Evolutionary conservation across 768 basidiomycete species (phyloP), one percentile per base, ranked within the genome.

Genomic region (Steccherinum ochraceum): DNA sequence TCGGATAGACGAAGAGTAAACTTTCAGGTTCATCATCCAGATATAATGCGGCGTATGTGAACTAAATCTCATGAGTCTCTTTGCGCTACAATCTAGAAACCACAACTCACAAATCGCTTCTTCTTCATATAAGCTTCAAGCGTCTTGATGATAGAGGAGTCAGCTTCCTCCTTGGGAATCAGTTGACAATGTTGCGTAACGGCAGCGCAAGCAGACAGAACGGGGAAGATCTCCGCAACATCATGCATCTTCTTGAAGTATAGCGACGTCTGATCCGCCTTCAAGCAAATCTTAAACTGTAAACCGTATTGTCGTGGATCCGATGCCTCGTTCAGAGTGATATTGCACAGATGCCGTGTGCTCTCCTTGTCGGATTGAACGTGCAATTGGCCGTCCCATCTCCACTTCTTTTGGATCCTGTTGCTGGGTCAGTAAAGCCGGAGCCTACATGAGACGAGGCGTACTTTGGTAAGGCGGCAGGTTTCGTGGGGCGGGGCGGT

Each of bases 331-430:
- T 67, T 64, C 41, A 87, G 64, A 2, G 60, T 62, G 24, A 79
- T 71, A 27, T 76, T 68, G 65, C 83, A 83, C 0, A 83, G 56
- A 5, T 64, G 64, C 49, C 80, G 72, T 23, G 69, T 62, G 7
- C 7, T 7, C 7, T 35, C 30, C 20, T 65, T 64, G 19, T 66
- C 67, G 3, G 65, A 61, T 18, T 63, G 62, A 2, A 64, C 64
- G 49, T 72, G 71, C 24, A 86, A 67, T 19, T 76, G 67, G 20
- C 84, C 85, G 30, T 71, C 67, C 86, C 86, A 87, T 55, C 72
- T 80, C 79, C 79, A 88, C 48, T 77, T 77, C 60, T 79, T 80
- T 19, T 69, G 70, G 39, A 80, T 77, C 55, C 83, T 85, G 30
- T 35, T 35, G 30, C 16, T 35, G 30, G 30, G 30, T 35, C 7